phyloP scores from a whole-genome alignment of 768 basidiomycete genomes.

The Hericium rajendrae region DNA sequence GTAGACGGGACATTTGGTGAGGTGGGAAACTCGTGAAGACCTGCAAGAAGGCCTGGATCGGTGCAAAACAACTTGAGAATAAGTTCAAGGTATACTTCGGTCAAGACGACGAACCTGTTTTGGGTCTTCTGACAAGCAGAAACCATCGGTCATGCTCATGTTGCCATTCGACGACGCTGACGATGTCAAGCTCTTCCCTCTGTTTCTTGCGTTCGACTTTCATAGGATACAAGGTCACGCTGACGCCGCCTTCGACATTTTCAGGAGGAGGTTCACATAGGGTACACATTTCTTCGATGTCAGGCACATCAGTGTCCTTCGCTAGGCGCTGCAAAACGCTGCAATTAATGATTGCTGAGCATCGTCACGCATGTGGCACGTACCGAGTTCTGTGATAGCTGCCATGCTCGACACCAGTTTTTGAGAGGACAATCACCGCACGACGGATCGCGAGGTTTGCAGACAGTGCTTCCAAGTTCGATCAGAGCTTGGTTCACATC shows the following conservation, averaged over 20 bases:
- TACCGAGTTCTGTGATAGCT: constrained; percentile 6
- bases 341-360: not conserved
- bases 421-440: constrained; percentile 68
- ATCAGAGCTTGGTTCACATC: constrained; percentile 92
- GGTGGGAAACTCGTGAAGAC: constrained; percentile 83
- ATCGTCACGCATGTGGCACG: not conserved
- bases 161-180: constrained; percentile 81
- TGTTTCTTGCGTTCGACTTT: constrained; percentile 73
- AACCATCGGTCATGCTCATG: constrained; percentile 43
- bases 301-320: constrained; percentile 16
- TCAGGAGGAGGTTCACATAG: constrained; percentile 48
- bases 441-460: constrained; percentile 72
- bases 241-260: constrained; percentile 5
- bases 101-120: constrained; percentile 48
- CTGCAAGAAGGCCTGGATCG: constrained; percentile 72
- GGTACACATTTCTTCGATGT: constrained; percentile 72
- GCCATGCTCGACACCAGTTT: constrained; percentile 59
- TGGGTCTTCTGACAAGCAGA: constrained; percentile 72
- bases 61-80: constrained; percentile 4
- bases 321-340: not conserved
- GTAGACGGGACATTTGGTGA: constrained; percentile 40
- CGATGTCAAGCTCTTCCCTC: constrained; percentile 75
- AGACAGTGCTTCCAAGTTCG: constrained; percentile 89
- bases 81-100: not conserved
- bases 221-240: constrained; percentile 82